A percentile compares a stretch with the other conserved stretches of the same genome.
phyloP scores from a whole-genome alignment of 23 red algal species.

The Chondrus crispus region DNA sequence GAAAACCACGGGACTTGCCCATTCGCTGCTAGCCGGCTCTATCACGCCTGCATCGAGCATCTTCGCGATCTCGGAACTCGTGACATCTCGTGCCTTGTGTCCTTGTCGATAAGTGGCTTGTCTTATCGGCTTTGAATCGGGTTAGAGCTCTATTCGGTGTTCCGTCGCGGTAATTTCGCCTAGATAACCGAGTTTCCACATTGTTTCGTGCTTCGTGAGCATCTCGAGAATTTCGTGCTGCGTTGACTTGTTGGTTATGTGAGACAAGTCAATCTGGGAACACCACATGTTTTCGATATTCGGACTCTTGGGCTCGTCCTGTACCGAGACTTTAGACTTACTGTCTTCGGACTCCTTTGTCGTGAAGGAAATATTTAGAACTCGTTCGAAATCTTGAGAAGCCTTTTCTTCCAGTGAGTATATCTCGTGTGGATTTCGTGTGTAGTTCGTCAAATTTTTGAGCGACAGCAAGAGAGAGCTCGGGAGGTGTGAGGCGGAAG shows the following conservation, averaged over 20 bases:
- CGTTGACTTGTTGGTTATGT: not conserved
- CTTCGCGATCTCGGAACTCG: not conserved
- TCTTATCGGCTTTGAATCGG: not conserved
- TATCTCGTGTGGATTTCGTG: too few relatives aligned
- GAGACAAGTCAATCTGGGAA: not conserved
- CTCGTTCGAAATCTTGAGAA: too few relatives aligned
- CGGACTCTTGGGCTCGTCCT: too few relatives aligned
- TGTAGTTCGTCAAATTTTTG: too few relatives aligned
- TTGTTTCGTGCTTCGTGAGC: not conserved
- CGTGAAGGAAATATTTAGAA: too few relatives aligned
- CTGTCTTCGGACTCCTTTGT: too few relatives aligned
- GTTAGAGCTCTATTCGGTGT: not conserved
- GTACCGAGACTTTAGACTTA: too few relatives aligned
- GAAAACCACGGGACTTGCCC: slow-evolving; percentile 3
- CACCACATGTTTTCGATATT: too few relatives aligned
- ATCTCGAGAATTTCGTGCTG: not conserved
- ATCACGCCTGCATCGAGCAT: not conserved
- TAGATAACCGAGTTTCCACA: not conserved
- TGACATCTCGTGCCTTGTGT: not conserved
- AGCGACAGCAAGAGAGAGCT: too few relatives aligned
- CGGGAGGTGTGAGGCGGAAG: too few relatives aligned
- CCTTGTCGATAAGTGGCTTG: not conserved
- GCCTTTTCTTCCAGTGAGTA: too few relatives aligned
- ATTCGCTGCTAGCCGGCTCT: slow-evolving; percentile 5
- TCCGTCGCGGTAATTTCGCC: not conserved